Conservation (phyloP, 2,329 filamentous ascomycete species). For the Didymella sp. region DNA sequence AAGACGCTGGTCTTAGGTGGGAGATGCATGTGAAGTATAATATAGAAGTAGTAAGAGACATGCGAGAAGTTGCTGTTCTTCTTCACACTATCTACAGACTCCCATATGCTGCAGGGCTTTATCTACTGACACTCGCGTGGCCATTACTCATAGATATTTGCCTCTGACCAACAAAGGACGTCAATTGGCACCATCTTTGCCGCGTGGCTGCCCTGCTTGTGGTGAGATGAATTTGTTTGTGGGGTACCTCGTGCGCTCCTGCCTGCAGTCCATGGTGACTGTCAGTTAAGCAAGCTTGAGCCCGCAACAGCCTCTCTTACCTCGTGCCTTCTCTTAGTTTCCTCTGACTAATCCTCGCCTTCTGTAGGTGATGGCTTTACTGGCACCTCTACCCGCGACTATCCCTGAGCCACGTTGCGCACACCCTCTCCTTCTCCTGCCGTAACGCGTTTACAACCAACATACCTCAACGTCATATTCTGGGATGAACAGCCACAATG, state of each 20-base stretch:
- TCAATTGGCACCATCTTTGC: not conserved
- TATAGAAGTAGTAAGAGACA: too few species aligned
- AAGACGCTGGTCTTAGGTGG: too few species aligned
- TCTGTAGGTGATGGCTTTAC: constrained; percentile 3
- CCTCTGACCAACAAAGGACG: too few species aligned
- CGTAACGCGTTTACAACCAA: constrained; percentile 21
- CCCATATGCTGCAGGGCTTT: too few species aligned
- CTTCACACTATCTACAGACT: too few species aligned
- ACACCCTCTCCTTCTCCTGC: not conserved
- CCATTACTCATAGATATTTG: not conserved
- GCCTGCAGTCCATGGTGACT: constrained; percentile 6
- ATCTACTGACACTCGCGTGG: too few species aligned
- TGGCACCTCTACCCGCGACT: not conserved
- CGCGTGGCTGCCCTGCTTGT: not conserved
- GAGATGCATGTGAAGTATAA: too few species aligned
- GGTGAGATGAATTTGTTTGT: constrained; percentile 1
- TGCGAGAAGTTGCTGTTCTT: too few species aligned
- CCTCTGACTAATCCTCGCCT: not conserved
- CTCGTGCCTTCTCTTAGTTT: not conserved
- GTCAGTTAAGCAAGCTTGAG: constrained; percentile 1
- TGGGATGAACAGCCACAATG: constrained; percentile 27
- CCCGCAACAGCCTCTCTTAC: constrained; percentile 2
- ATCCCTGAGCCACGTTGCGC: not conserved
- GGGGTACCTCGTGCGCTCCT: not conserved
- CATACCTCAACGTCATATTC: constrained; percentile 27